Base-by-base conservation (phyloP, 1,139 yeast genomes). In the Entelexis paramagnoliae region DNA sequence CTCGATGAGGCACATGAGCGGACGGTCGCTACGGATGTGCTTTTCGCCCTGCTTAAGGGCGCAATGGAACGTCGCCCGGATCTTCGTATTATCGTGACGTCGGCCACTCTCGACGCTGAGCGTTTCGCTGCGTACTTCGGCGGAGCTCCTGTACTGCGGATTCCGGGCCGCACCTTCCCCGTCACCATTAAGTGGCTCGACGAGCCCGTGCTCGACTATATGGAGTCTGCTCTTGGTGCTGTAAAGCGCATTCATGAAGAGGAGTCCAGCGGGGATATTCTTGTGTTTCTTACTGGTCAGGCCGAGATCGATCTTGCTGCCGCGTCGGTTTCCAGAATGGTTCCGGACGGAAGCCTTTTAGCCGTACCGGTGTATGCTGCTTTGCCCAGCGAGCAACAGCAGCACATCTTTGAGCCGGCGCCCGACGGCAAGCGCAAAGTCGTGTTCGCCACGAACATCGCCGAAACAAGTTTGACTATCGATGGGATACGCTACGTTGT, bases 1-100 rank as follows among this genome's bases (percentile, higher is more conserved):
- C 70, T 88, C 51, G 97, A 88, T 68, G 97, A 88, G 67, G 96
- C 96, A 0, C 98, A 91, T 67, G 98, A 91, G 66, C 75, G 98
- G 62, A 89, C 97, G 0, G 79, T 91, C 44, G 85, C 96, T 0
- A 91, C 97, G 0, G 98, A 91, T 72, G 85, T 91, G 4, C 69
- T 91, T 34, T 88, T 91, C 72, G 95, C 95, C 0, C 69, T 91
- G 46, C 68, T 91, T 56, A 84, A 88, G 60, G 74, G 81, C 56
- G 94, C 96, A 0, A 77, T 82, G 0, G 61, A 64, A 17, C 68
- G 78, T 46, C 78, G 93, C 54, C 94, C 96, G 0, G 80, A 83
- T 51, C 68, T 91, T 52, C 82, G 82, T 62, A 72, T 89, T 4
- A 81, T 91, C 50, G 81, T 88, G 7, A 88, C 97, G 0, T 89